Base-by-base conservation (phyloP, 108 stramenopile genomes). In the Nitzschia palea region DNA sequence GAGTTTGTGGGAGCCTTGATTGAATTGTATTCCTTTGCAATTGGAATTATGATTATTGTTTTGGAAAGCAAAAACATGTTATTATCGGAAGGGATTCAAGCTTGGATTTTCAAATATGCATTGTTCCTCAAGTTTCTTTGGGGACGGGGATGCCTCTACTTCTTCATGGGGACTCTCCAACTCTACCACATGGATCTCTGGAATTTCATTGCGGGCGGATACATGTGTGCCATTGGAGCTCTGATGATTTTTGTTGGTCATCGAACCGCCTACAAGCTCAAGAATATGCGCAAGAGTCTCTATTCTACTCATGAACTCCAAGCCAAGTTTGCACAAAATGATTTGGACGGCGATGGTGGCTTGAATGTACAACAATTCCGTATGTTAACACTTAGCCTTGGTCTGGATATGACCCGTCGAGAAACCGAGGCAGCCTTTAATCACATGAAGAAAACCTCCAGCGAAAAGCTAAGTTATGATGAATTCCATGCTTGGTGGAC, bases 111-210 rank as follows among this genome's bases (percentile, higher is more conserved):
- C 20, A 71, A 76, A 50, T 75, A 83, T 65, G 85, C 85, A 26
- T 58, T 82, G 23, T 86, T 86, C 52, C 70, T 86, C 34, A 74
- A 70, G 37, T 82, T 75, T 55, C 55, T 86, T 14, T 77, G 81
- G 68, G 85, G 85, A n/a, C 67, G 85, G 28, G 85, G 85, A 0
- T 29, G 32, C 25, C 37, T 86, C 10, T 86, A 82, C 65, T 82
- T 86, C 57, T 25, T 86, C 26, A 60, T 62, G 20, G 85, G 85
- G 15, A 57, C 81, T 9, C 50, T 86, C 40, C 75, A 78, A 48
- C 42, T 86, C 12, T 58, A 70, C 63, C 71, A 80, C 32, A 60
- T 73, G 29, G 55, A 70, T 51, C 22, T 69, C 15, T 54, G 64
- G 62, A 67, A 64, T 53, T 32, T 70, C 9, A 54, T 70, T 48